Percentiles rank a stretch among this genome's conserved stretches.
Conservation (phyloP, 2,329 filamentous ascomycete species). For the Fragosphaeria purpurea region DNA sequence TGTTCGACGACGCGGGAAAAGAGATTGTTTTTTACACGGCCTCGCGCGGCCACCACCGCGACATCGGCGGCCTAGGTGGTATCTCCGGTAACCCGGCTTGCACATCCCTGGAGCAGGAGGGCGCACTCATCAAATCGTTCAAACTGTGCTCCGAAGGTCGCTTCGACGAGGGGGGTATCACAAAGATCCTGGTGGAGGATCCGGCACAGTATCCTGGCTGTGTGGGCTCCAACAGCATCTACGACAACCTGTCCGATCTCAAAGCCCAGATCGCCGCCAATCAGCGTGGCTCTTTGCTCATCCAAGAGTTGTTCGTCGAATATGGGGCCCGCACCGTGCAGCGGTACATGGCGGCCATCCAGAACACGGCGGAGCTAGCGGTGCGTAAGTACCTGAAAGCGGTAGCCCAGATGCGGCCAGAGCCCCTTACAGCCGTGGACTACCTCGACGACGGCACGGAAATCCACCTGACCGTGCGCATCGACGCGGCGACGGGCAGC, state of each 20-base stretch:
- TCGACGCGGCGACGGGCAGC: slow-evolving; percentile 46
- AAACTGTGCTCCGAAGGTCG: slow-evolving; percentile 25
- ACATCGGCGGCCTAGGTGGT: slow-evolving; percentile 20
- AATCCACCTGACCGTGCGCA: slow-evolving; percentile 20
- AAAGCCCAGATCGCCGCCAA: slow-evolving; percentile 34
- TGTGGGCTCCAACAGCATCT: slow-evolving; percentile 24
- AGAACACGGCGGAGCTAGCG: slow-evolving; percentile 28
- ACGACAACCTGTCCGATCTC: slow-evolving; percentile 32
- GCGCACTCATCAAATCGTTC: slow-evolving; percentile 27
- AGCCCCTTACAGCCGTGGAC: slow-evolving; percentile 19
- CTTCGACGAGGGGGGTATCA: slow-evolving; percentile 15
- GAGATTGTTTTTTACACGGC: slow-evolving; percentile 29
- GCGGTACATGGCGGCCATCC: slow-evolving; percentile 30
- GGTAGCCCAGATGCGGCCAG: slow-evolving; percentile 34
- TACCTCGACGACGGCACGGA: slow-evolving; percentile 25
- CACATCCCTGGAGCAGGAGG: slow-evolving; percentile 32
- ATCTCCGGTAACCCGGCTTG: slow-evolving; percentile 21
- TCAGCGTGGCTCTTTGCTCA: slow-evolving; percentile 25
- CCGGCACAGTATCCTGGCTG: slow-evolving; percentile 26
- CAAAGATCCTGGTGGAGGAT: slow-evolving; percentile 6
- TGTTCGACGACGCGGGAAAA: slow-evolving; percentile 37
- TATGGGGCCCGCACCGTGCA: slow-evolving; percentile 22
- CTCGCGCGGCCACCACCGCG: slow-evolving; percentile 28
- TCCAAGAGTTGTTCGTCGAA: slow-evolving; percentile 22
- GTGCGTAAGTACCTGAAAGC: slow-evolving; percentile 20